A percentile compares a stretch with the other conserved stretches of the same genome.
Evolutionary conservation across 441 rosid species (phyloP).

Genomic region (Pelargonium australe): DNA sequence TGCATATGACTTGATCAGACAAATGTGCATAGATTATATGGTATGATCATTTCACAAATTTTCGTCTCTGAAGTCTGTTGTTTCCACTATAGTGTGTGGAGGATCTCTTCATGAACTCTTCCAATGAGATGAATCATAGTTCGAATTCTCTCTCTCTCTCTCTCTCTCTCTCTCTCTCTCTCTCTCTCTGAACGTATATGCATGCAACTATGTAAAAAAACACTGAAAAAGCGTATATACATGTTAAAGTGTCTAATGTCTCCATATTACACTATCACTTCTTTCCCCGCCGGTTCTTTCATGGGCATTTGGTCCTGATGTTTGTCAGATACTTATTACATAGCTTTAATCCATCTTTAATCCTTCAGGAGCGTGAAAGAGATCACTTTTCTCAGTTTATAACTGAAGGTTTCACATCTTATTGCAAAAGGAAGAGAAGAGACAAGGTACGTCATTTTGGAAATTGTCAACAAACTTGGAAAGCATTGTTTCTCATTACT

Average conservation of each 20-base stretch:
- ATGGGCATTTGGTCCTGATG: too few relatives aligned
- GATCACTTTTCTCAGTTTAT: constrained; percentile 95
- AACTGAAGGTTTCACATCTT: constrained; percentile 87
- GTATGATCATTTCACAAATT: constrained; percentile 31
- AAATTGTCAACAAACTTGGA: background rate
- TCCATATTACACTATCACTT: background rate
- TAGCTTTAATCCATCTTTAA: constrained; percentile 11
- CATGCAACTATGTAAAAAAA: background rate
- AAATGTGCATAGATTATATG: constrained; percentile 97
- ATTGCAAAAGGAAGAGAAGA: constrained; percentile 94
- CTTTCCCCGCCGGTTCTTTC: background rate
- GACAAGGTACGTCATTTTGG: constrained; percentile 60
- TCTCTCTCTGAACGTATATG: background rate
- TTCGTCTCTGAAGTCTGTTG: constrained; percentile 1
- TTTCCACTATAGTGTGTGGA: background rate
- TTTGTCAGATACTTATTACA: background rate
- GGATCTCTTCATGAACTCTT: too few relatives aligned
- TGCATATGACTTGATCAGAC: constrained; percentile 57
- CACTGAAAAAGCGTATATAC: too few relatives aligned
- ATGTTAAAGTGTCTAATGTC: too few relatives aligned
- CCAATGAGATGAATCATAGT: too few relatives aligned
- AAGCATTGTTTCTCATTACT: background rate
- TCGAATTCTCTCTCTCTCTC: too few relatives aligned
- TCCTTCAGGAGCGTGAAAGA: constrained; percentile 75
- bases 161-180: too few relatives aligned